A percentile compares a stretch with the other conserved stretches of the same genome.
These are phyloP conservation scores for Potentilla sterilis DNA, from an alignment of 306 rosid genomes.

Conservation along the genomic window DNA sequence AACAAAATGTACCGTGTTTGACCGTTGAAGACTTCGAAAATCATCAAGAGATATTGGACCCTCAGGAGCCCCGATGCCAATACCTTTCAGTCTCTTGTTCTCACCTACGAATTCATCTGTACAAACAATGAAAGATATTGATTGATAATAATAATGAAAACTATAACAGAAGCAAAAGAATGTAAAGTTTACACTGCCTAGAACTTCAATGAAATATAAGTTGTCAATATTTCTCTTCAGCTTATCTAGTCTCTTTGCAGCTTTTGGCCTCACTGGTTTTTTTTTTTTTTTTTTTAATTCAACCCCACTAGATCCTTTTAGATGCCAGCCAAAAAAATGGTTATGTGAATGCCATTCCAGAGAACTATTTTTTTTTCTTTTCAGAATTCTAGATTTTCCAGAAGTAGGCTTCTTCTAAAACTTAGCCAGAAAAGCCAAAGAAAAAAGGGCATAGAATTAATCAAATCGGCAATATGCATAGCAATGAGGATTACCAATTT, in stretches of 20 bases:
- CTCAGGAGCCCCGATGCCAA: constrained; percentile 95
- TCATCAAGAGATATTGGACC: constrained; percentile 98
- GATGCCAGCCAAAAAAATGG: not conserved
- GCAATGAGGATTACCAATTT: not conserved
- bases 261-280: not conserved
- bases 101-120: constrained; percentile 63
- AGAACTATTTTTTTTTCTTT: not conserved
- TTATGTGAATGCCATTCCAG: not conserved
- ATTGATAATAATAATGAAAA: not conserved
- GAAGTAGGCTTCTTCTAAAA: not conserved
- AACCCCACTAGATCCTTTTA: not conserved
- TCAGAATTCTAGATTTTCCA: not conserved
- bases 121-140: constrained; percentile 13
- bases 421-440: not conserved
- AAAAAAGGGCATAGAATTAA: not conserved
- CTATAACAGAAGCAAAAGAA: not conserved
- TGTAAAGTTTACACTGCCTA: not conserved
- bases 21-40: constrained; percentile 91
- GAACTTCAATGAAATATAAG: not conserved
- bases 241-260: not conserved
- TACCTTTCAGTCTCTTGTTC: constrained; percentile 84
- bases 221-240: not conserved
- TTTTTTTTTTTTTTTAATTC: too few relatives aligned
- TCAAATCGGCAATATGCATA: not conserved
- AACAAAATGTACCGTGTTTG: constrained; percentile 57